phyloP scores from a whole-genome alignment of 192 early-diverging fungal genomes.

The Chytriomyces sp. region DNA sequence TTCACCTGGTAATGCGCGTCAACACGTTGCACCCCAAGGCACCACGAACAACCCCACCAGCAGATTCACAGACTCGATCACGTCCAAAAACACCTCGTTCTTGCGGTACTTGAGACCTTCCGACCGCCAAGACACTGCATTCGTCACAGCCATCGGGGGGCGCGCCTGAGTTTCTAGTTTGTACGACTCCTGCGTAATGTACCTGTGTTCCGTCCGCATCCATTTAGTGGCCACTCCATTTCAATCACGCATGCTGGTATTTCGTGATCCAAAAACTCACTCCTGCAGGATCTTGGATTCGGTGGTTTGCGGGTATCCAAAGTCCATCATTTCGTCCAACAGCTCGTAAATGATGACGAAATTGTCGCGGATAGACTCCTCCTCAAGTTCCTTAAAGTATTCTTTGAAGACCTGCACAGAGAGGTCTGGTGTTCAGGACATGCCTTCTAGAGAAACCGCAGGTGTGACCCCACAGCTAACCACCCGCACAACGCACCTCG shows the following conservation, averaged over 20 bases:
- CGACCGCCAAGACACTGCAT: slow-evolving; percentile 91
- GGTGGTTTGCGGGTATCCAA: slow-evolving; percentile 90
- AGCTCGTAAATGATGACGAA: slow-evolving; percentile 63
- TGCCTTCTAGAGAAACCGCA: too few species aligned
- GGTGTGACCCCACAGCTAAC: too few species aligned
- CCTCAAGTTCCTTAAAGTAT: slow-evolving; percentile 89
- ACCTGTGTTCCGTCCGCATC: too few species aligned
- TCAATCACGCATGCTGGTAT: too few species aligned
- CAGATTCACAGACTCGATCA: slow-evolving; percentile 96
- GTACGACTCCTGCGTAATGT: slow-evolving; percentile 97
- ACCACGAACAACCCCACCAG: slow-evolving; percentile 64
- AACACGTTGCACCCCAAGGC: too few species aligned
- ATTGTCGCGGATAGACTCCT: slow-evolving; percentile 63
- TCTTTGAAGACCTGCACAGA: slow-evolving; percentile 84
- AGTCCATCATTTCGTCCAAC: slow-evolving; percentile 64
- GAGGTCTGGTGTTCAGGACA: background rate
- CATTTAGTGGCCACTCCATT: too few species aligned
- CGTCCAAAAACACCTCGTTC: slow-evolving; percentile 99
- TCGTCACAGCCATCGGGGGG: slow-evolving; percentile 81
- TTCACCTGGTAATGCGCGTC: slow-evolving; percentile 21
- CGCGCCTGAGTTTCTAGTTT: slow-evolving; percentile 88
- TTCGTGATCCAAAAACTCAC: too few species aligned
- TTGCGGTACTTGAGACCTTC: slow-evolving; percentile 95
- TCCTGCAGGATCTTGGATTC: slow-evolving; percentile 59
- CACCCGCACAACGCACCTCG: slow-evolving; percentile 55